Base-by-base conservation (phyloP, 768 basidiomycete genomes). In the Leccinum truebloodii region DNA sequence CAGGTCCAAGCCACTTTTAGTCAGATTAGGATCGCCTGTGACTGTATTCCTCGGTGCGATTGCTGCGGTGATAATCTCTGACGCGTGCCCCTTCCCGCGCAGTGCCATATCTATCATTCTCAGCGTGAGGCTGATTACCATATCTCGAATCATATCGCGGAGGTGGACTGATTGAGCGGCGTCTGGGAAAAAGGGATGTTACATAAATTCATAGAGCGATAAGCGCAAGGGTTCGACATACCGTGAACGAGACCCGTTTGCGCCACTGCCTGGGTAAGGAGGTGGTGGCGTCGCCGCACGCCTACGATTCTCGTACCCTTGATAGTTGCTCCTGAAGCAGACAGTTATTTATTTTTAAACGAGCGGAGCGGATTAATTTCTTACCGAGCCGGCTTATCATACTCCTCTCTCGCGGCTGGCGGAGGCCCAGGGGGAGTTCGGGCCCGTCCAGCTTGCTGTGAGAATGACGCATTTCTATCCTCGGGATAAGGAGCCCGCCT, bases 101-200 rank as follows among this genome's bases (percentile, higher is more conserved):
- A 50, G 72, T 65, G 58, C 76, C 77, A 72, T 87, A 85, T 67
- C 83, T 82, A 65, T 84, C 84, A 67, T 75, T 69, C 60, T 79
- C 65, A 55, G 73, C 60, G 58, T 61, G 54, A 58, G 49, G 71
- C 52, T 80, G 69, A 66, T 86, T 86, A 44, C 76, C 71, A 54
- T 88, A 86, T 73, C 87, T 88, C 54, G 77, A 73, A 24, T 73
- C 67, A 53, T 83, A 76, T 48, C 84, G 79, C 59, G 82, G 75
- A 62, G 82, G 81, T 61, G 83, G 84, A 66, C 90, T 92, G 67
- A 85, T 81, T 35, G 90, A 92, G 55, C 90, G 87, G 65, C 90
- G 87, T 59, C 88, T 89, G 61, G 30, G 61, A 26, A 24, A 24
- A 55, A 20, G 55, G 44, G 20, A 26, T 50, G 26, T 57, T 39